Evolutionary conservation across 305 asterid genomes (phyloP), one percentile per base, ranked within the genome.

Genomic region (Solanum chacoense): DNA sequence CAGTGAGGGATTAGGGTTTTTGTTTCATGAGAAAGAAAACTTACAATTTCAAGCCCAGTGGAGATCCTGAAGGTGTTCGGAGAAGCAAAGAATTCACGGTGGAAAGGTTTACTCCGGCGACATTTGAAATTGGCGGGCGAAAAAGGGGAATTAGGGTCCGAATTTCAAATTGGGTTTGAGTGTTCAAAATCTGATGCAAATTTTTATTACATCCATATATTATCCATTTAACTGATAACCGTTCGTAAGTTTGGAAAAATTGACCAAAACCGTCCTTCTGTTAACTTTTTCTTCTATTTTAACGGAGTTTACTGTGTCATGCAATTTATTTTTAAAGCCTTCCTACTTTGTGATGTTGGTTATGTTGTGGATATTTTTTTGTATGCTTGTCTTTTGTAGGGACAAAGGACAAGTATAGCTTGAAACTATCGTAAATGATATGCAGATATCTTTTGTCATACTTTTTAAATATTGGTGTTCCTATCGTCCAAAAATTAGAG

Each of bases 391-490:
- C 85, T 14, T 32, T 36, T 36, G 10, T 0, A 18, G 24, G 9
- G 24, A 5, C n/a, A 18, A 55, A 55, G n/a, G 10, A 18, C 65
- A 42, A 42, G 55, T 12, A 13, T 42, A 42, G 0, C 18, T 0
- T 0, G 2, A 0, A 55, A 55, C 2, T 18, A 55, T 55, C 4
- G 4, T 18, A 55, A 55, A 55, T 55, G 4, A 0, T 16, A 18
- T 18, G n/a, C 1, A 55, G 0, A 18, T 18, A 1, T 0, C 0
- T 0, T 2, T 0, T 0, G 2, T 55, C 2, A 18, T 55, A 55
- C 0, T 6, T 55, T 55, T 7, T 0, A 0, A 55, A 55, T 2
- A 55, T 55, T 55, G 0, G 9, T 50, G 4, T 1, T 0, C 0
- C 1, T 0, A 55, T 9, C 10, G 2, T 55, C 0, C 9, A 55